phyloP scores from a whole-genome alignment of 208 protist genomes.

The Wallacemonas sp. region DNA sequence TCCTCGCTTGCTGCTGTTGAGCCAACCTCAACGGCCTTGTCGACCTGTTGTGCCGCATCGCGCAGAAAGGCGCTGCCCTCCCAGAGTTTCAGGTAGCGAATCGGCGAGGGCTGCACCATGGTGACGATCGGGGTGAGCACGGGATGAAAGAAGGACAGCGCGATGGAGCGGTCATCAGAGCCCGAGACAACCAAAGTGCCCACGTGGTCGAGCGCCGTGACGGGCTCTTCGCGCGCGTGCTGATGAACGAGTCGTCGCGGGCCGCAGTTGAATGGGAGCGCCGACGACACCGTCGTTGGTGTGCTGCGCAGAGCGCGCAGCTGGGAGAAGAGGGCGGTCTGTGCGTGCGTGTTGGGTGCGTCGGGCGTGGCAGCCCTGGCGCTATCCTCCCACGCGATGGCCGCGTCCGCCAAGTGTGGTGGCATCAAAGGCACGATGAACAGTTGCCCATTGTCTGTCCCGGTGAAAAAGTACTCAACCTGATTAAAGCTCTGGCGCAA shows the following conservation, averaged over 20 bases:
- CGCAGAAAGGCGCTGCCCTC: conserved; percentile 46
- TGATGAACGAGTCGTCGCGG: conserved; percentile 57
- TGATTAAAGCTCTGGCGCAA: conserved; percentile 36
- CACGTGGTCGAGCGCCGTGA: conserved; percentile 42
- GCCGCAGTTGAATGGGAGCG: conserved; percentile 39
- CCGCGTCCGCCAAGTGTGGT: conserved; percentile 25
- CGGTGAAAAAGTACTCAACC: conserved; percentile 81
- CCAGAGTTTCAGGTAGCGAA: conserved; percentile 68
- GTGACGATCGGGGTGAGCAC: conserved; percentile 29
- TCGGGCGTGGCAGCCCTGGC: too few species aligned
- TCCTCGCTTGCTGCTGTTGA: conserved; percentile 11
- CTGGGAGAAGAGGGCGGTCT: background rate
- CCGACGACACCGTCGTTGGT: background rate
- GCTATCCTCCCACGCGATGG: too few species aligned
- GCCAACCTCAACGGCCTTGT: too few species aligned
- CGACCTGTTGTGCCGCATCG: too few species aligned
- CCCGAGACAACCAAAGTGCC: conserved; percentile 58
- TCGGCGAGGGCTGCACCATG: conserved; percentile 43
- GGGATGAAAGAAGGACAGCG: conserved; percentile 72
- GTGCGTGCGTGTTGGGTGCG: too few species aligned
- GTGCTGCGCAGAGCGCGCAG: background rate
- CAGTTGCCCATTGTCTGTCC: conserved; percentile 63
- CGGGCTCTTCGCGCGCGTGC: conserved; percentile 53
- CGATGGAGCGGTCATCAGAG: conserved; percentile 36
- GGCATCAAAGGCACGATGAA: conserved; percentile 67